Evolutionary conservation across 495 filamentous ascomycete genomes (phyloP), one percentile per base, ranked within the genome.

Genomic region (Penicillium turbatum): DNA sequence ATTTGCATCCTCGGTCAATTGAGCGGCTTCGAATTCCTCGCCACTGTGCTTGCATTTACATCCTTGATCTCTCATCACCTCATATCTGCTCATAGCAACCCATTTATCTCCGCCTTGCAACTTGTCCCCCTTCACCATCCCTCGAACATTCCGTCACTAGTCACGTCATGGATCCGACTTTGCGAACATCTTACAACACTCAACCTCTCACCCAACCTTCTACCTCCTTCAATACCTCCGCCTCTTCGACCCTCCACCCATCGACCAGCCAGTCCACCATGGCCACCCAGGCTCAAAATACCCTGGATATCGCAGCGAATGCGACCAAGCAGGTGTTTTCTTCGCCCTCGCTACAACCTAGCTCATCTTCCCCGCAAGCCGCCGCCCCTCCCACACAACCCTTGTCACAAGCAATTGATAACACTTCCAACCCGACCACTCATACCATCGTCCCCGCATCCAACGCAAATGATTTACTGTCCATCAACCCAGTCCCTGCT

Each of bases 91-190:
- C 38, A 43, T 51, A 51, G 49, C 19, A 35, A 27, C 19, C 10
- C 13, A 17, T 8, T 16, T 6, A 8, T 27, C 6, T 19, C 12
- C 10, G 2, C 17, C 13, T n/a, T 11, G 15, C 30, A 39, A 35
- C 31, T n/a, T n/a, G 15, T 19, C 21, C 26, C 26, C 9, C 19
- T n/a, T n/a, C 38, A n/a, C 15, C 15, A 48, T 38, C 19, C 6
- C 37, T 26, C 38, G 26, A 19, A 47, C 13, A 16, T 36, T 31
- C 26, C 21, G 43, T 17, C 30, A 15, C 27, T 15, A 13, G 26
- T 36, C 31, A 53, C 50, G 37, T 48, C 34, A 66, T 66, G 63
- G 57, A 66, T 39, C 48, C 60, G 24, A 60, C 53, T 15, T 36
- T 56, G 15, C 57, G 46, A 55, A 45, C 63, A 48, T 16, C 50